phyloP scores from a whole-genome alignment of 768 basidiomycete genomes.

The Dioszegia crocea region DNA sequence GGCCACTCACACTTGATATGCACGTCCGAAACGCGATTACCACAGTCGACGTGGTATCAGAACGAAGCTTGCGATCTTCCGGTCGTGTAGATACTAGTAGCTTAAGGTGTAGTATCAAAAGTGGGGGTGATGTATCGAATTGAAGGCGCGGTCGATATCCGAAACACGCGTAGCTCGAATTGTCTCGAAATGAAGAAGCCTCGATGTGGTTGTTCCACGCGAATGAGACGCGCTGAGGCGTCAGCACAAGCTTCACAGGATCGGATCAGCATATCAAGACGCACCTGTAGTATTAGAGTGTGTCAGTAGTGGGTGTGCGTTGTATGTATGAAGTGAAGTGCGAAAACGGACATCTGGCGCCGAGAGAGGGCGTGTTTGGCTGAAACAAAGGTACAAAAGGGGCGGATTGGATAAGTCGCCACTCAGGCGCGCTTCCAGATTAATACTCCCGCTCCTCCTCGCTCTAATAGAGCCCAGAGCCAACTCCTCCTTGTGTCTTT shows the following conservation, averaged over 20 bases:
- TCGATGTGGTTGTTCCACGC: too few relatives aligned
- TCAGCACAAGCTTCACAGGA: not conserved
- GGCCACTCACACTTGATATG: not conserved
- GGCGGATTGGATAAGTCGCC: not conserved
- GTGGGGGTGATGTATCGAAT: not conserved
- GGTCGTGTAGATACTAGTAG: not conserved
- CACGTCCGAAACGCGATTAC: not conserved
- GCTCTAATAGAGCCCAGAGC: not conserved
- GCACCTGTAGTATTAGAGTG: not conserved
- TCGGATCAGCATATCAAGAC: not conserved
- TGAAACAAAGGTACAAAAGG: slow-evolving; percentile 5
- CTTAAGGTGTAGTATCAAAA: not conserved
- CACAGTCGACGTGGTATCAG: not conserved
- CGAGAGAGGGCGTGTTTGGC: not conserved
- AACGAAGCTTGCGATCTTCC: not conserved
- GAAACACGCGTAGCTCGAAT: not conserved
- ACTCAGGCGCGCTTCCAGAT: too few relatives aligned
- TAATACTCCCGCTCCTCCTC: not conserved
- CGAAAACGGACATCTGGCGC: not conserved
- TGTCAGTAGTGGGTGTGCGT: not conserved
- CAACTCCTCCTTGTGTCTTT: not conserved
- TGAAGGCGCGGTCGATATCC: not conserved
- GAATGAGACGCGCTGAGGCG: not conserved
- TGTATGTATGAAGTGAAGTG: not conserved
- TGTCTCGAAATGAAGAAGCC: too few relatives aligned